These are phyloP conservation scores for Cardiospermum halicacabum DNA, from an alignment of 345 rosid genomes.

Conservation along the genomic window DNA sequence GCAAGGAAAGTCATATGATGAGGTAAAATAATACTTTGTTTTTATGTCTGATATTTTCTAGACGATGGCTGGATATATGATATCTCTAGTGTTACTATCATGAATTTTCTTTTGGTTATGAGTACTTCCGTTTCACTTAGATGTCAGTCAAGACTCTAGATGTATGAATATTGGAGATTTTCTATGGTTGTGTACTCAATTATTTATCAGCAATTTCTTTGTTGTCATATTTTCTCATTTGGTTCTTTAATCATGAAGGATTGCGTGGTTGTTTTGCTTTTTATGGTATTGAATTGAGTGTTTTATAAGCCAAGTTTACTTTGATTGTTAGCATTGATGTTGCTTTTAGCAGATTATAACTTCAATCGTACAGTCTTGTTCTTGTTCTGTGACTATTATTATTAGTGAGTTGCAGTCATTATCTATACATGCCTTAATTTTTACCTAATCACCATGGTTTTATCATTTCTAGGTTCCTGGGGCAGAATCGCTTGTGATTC, in stretches of 20 bases:
- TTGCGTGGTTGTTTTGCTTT: background rate
- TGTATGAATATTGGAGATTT: conserved; percentile 3
- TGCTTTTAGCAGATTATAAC: background rate
- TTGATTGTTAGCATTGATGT: background rate
- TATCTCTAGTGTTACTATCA: background rate
- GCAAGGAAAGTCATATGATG: conserved; percentile 76
- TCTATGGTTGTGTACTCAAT: background rate
- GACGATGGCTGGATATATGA: conserved; percentile 4
- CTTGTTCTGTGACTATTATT: background rate
- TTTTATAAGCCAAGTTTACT: background rate
- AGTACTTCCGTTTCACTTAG: background rate
- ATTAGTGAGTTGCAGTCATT: background rate
- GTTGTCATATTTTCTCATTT: background rate
- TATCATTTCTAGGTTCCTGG: conserved; percentile 65
- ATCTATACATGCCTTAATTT: background rate
- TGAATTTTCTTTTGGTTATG: background rate
- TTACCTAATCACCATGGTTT: conserved; percentile 8
- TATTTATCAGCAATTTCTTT: background rate
- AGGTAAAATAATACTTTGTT: conserved; percentile 46
- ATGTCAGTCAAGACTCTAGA: background rate
- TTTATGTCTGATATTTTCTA: background rate
- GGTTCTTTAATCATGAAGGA: background rate
- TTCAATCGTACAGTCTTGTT: background rate
- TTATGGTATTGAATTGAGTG: background rate
- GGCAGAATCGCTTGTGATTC: conserved; percentile 88